A percentile compares a stretch with the other conserved stretches of the same genome.
These are phyloP conservation scores for Thalassiosira profunda DNA, from an alignment of 108 stramenopile genomes.

Conservation along the genomic window DNA sequence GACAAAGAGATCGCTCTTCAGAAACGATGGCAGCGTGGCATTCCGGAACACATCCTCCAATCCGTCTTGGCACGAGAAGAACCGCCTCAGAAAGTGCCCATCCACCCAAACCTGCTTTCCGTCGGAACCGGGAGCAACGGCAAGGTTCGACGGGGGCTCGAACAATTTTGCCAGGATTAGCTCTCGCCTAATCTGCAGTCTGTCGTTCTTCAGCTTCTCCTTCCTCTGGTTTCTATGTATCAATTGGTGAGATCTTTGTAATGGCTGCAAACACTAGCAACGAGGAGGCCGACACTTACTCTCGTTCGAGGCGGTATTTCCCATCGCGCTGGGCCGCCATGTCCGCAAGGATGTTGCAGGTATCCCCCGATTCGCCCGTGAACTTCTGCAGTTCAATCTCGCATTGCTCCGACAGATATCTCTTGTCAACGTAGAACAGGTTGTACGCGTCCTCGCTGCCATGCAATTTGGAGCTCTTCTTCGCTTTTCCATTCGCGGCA, in stretches of 20 bases:
- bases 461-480: slow-evolving; percentile 9
- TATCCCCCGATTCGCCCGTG: neutral
- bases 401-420: slow-evolving; percentile 51
- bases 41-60: slow-evolving; percentile 53
- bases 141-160: slow-evolving; percentile 2
- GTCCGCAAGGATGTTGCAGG: neutral
- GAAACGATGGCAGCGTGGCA: slow-evolving; percentile 21
- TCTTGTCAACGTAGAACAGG: slow-evolving; percentile 83
- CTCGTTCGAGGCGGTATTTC: neutral
- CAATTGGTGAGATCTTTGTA: neutral
- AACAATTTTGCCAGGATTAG: slow-evolving; percentile 42
- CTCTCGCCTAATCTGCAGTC: slow-evolving; percentile 28
- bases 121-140: neutral
- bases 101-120: slow-evolving; percentile 58
- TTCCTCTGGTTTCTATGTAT: slow-evolving; percentile 20
- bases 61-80: slow-evolving; percentile 52
- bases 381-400: slow-evolving; percentile 6
- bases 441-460: slow-evolving; percentile 87
- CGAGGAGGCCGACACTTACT: neutral
- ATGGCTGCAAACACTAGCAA: neutral
- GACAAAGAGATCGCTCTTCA: slow-evolving; percentile 34
- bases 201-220: slow-evolving; percentile 17
- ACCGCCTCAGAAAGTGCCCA: slow-evolving; percentile 48
- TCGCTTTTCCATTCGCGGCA: neutral
- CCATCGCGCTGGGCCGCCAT: neutral